Evolutionary conservation across 345 rosid species (phyloP).

Genomic region (Salix dunnii): DNA sequence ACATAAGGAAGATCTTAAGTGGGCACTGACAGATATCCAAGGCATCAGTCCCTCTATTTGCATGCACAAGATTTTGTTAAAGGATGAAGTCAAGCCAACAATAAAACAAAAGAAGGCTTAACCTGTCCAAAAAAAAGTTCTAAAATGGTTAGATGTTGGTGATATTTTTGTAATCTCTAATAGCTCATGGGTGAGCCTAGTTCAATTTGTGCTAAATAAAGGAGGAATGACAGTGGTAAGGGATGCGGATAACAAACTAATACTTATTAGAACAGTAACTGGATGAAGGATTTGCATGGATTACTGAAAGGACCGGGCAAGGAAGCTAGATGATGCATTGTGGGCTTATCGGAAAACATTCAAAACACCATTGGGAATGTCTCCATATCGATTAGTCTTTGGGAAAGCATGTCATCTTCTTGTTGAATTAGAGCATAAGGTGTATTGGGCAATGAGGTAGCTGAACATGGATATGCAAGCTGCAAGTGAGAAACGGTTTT

Average conservation of each 20-base stretch:
- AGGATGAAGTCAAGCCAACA: not conserved
- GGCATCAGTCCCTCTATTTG: not conserved
- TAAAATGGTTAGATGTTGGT: not conserved
- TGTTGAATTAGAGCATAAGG: not conserved
- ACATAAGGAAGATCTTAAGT: not conserved
- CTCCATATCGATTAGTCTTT: not conserved
- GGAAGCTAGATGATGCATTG: not conserved
- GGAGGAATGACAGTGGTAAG: not conserved
- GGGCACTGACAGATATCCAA: not conserved
- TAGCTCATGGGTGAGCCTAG: not conserved
- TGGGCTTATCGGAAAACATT: no score
- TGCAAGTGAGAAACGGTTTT: not conserved
- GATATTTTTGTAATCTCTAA: not conserved
- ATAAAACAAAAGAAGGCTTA: not conserved
- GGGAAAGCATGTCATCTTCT: not conserved
- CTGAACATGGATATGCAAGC: not conserved
- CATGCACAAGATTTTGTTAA: not conserved
- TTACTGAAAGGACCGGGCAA: not conserved
- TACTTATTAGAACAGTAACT: not conserved
- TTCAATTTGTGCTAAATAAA: not conserved
- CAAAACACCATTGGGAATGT: no score
- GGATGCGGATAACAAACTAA: not conserved
- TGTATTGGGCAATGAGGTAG: not conserved
- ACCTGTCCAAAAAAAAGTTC: not conserved
- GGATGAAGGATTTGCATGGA: not conserved